These are phyloP conservation scores for Lipomyces anomalus DNA, from an alignment of 805 yeast species.

Conservation along the genomic window DNA sequence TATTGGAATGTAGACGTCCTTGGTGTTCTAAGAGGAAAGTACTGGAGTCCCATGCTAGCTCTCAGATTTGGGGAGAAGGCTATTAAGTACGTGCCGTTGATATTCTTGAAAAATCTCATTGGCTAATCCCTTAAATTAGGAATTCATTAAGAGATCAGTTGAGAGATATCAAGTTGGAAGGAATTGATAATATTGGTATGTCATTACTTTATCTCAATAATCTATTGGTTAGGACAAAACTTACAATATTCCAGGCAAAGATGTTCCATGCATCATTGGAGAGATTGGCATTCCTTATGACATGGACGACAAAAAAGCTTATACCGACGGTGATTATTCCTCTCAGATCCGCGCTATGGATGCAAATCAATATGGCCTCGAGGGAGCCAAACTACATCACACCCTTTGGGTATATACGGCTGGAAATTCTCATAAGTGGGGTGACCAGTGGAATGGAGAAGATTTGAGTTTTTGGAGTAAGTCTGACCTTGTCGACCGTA, in stretches of 20 bases:
- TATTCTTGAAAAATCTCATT: too few species aligned
- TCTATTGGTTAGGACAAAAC: too few species aligned
- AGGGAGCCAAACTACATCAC: constrained; percentile 62
- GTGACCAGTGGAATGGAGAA: constrained; percentile 91
- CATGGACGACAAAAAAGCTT: constrained; percentile 78
- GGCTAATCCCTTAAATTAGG: constrained; percentile 54
- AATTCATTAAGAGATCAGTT: constrained; percentile 67
- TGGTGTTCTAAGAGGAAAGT: constrained; percentile 76
- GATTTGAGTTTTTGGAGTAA: constrained; percentile 82
- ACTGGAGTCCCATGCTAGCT: constrained; percentile 71
- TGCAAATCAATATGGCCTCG: constrained; percentile 73
- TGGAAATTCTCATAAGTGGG: constrained; percentile 71
- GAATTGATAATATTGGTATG: constrained; percentile 58
- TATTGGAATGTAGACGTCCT: constrained; percentile 79
- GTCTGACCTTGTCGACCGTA: constrained; percentile 11
- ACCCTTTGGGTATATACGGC: constrained; percentile 84
- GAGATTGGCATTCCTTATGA: constrained; percentile 99
- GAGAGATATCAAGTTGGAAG: constrained; percentile 59
- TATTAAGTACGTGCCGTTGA: too few species aligned
- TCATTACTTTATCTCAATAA: too few species aligned
- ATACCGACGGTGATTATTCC: constrained; percentile 55
- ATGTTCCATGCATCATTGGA: constrained; percentile 70
- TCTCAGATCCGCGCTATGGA: constrained; percentile 81
- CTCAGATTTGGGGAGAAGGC: constrained; percentile 62
- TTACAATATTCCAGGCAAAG: too few species aligned